Conservation (phyloP, 2,329 filamentous ascomycete genomes). For the Corinectria fuckeliana region DNA sequence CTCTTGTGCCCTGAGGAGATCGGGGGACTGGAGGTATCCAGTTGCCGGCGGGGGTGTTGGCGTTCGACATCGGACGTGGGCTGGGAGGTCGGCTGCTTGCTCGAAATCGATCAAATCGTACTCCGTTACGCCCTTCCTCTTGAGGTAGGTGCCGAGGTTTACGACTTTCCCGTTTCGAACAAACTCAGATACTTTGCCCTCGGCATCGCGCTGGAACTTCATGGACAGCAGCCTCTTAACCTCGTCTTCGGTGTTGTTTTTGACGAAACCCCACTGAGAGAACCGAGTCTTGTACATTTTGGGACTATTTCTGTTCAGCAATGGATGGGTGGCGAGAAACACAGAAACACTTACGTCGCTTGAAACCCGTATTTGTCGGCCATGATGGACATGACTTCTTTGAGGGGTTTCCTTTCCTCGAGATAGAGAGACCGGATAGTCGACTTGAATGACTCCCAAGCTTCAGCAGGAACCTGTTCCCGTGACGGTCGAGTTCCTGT, state of each 20-base stretch:
- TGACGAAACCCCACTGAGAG: constrained; percentile 61
- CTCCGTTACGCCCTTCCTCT: constrained; percentile 60
- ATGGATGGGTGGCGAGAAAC: neutral
- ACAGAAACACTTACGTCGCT: constrained; percentile 51
- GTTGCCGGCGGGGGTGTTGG: constrained; percentile 52
- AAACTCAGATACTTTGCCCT: constrained; percentile 60
- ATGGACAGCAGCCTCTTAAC: constrained; percentile 58
- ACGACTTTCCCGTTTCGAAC: constrained; percentile 60
- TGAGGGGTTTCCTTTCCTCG: constrained; percentile 57
- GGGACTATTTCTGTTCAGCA: constrained; percentile 45
- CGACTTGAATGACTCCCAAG: constrained; percentile 56
- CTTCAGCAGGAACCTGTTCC: constrained; percentile 53
- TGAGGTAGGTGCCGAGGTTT: constrained; percentile 59
- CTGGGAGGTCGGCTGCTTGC: constrained; percentile 49
- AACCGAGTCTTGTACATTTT: constrained; percentile 65
- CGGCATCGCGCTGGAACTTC: constrained; percentile 59
- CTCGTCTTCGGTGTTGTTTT: constrained; percentile 62
- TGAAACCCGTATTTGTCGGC: constrained; percentile 55
- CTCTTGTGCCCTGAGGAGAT: constrained; percentile 52
- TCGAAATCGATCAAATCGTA: constrained; percentile 58
- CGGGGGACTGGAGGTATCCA: constrained; percentile 50
- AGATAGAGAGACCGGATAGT: constrained; percentile 55
- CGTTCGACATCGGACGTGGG: constrained; percentile 53
- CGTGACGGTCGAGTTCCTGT: constrained; percentile 46
- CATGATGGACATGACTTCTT: constrained; percentile 60